Evolutionary conservation across 2,329 filamentous ascomycete species (phyloP).

Genomic region (Curvularia eragrostidis): DNA sequence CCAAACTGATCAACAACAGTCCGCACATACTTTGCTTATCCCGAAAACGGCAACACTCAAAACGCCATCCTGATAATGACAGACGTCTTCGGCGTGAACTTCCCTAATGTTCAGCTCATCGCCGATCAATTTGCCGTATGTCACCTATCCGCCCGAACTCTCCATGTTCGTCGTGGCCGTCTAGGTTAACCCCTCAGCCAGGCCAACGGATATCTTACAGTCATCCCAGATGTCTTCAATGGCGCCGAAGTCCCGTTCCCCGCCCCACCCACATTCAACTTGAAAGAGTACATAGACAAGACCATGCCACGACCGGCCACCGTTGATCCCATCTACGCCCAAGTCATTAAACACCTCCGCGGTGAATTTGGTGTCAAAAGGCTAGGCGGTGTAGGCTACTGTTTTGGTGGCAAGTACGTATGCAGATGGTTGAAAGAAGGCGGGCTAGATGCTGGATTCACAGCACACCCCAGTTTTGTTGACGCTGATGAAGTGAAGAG

Average conservation of each 20-base stretch:
- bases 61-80: constrained; percentile 61
- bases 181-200: not conserved
- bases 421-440: constrained; percentile 66
- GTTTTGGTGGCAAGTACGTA: constrained; percentile 70
- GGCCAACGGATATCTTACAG: constrained; percentile 69
- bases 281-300: constrained; percentile 58
- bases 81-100: constrained; percentile 65
- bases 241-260: constrained; percentile 67
- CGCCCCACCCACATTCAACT: constrained; percentile 57
- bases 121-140: constrained; percentile 74
- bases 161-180: not conserved
- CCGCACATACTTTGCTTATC: constrained; percentile 63
- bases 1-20: constrained; percentile 47
- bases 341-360: constrained; percentile 65
- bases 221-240: constrained; percentile 75
- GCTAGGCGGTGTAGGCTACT: constrained; percentile 73
- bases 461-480: constrained; percentile 80
- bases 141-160: not conserved
- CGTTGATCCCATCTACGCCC: constrained; percentile 62
- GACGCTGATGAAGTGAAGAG: constrained; percentile 64
- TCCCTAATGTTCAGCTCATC: constrained; percentile 62
- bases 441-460: constrained; percentile 71
- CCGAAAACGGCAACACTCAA: constrained; percentile 59
- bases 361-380: constrained; percentile 60
- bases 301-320: constrained; percentile 48